Percentiles rank a stretch among this genome's conserved stretches.
phyloP scores from a whole-genome alignment of 495 filamentous ascomycete genomes.

The Collariella sp. region DNA sequence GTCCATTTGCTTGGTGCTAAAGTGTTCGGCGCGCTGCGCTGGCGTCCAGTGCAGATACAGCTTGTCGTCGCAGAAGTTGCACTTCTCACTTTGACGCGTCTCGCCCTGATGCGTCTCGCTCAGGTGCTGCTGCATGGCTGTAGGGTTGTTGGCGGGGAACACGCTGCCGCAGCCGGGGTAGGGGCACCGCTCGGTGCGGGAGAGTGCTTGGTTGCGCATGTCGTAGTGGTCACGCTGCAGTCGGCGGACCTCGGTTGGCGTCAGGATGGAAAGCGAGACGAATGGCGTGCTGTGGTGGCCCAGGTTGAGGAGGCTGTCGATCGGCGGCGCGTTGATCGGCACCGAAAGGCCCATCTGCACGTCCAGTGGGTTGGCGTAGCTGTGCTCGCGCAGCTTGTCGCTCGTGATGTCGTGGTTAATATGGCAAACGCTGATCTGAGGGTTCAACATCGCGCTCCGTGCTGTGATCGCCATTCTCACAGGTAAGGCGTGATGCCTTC shows the following conservation, averaged over 20 bases:
- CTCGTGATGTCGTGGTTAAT: background rate
- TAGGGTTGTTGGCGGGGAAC: slow-evolving; percentile 19
- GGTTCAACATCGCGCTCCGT: too few relatives aligned
- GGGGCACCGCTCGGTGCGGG: slow-evolving; percentile 28
- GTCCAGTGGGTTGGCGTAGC: slow-evolving; percentile 18
- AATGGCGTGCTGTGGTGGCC: slow-evolving; percentile 22
- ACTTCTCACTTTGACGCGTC: too few relatives aligned
- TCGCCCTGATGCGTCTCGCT: slow-evolving; percentile 18
- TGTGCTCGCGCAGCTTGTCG: slow-evolving; percentile 11
- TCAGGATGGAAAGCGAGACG: slow-evolving; percentile 31
- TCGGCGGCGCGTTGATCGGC: slow-evolving; percentile 27
- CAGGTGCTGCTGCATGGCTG: slow-evolving; percentile 26
- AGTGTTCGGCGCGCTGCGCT: slow-evolving; percentile 14
- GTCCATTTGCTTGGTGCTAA: slow-evolving; percentile 9
- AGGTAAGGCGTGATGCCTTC: too few relatives aligned
- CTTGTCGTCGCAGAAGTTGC: slow-evolving; percentile 24
- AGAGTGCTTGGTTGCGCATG: slow-evolving; percentile 28
- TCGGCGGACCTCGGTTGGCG: slow-evolving; percentile 30
- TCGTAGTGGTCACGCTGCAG: slow-evolving; percentile 27
- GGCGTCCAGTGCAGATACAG: slow-evolving; percentile 21
- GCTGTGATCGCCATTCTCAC: too few relatives aligned
- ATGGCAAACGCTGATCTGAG: background rate
- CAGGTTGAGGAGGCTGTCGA: slow-evolving; percentile 29
- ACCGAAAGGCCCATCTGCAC: slow-evolving; percentile 15
- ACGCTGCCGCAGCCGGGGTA: slow-evolving; percentile 23